Evolutionary conservation across 75 land plant genomes (phyloP).

Genomic region (Adiantum capillusveneris): DNA sequence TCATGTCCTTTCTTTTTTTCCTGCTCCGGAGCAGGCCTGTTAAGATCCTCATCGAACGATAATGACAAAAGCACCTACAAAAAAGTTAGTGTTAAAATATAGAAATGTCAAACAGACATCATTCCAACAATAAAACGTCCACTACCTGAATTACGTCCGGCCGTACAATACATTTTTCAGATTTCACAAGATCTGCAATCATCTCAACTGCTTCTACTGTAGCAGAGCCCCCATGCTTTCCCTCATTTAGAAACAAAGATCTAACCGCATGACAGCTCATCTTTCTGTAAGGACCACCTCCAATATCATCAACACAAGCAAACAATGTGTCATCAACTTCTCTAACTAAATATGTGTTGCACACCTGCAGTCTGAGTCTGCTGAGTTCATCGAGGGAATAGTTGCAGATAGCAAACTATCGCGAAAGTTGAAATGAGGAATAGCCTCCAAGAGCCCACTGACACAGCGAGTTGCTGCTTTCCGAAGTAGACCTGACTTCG

Average conservation of each 20-base stretch:
- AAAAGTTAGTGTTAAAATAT: not conserved
- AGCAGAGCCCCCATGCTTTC: constrained; percentile 93
- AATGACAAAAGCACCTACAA: constrained; percentile 64
- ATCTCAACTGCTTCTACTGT: constrained; percentile 89
- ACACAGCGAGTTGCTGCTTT: constrained; percentile 68
- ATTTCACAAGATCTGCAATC: constrained; percentile 79
- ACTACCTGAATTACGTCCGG: constrained; percentile 75
- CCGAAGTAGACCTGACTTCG: constrained; percentile 30
- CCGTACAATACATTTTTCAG: constrained; percentile 55
- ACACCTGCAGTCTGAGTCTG: constrained; percentile 67
- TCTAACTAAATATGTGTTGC: not conserved
- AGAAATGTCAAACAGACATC: constrained; percentile 3
- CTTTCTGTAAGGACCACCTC: constrained; percentile 42
- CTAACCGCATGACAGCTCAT: constrained; percentile 55
- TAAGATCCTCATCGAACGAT: constrained; percentile 80
- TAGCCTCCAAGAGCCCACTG: constrained; percentile 73
- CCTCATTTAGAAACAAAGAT: constrained; percentile 69
- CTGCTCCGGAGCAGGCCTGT: constrained; percentile 27
- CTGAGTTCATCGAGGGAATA: constrained; percentile 59
- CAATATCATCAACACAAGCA: not conserved
- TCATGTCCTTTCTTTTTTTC: constrained; percentile 20
- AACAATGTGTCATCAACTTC: not conserved
- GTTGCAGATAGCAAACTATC: constrained; percentile 58
- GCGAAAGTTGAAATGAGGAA: constrained; percentile 90
- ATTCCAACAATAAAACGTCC: not conserved